Percentiles rank a stretch among this genome's conserved stretches.
phyloP scores from a whole-genome alignment of 1,139 yeast species.

The Debaryomycetaceae sp. region DNA sequence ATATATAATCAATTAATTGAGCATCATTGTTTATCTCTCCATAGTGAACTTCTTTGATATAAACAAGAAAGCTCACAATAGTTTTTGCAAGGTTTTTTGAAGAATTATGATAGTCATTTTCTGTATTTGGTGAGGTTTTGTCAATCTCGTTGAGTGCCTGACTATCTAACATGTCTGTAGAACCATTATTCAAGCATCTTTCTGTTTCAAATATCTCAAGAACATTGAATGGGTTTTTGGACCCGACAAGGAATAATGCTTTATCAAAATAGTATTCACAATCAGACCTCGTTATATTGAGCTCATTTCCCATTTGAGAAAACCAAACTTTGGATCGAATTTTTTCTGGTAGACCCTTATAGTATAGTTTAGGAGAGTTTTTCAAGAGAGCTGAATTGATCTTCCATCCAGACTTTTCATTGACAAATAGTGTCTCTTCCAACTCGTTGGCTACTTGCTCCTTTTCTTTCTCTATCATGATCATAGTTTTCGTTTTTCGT shows the following conservation, averaged over 20 bases:
- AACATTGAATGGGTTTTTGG: neutral
- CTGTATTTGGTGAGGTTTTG: too few species aligned
- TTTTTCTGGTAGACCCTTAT: constrained; percentile 61
- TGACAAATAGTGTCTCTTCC: constrained; percentile 9
- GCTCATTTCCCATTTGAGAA: constrained; percentile 37
- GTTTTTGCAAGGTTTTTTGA: neutral
- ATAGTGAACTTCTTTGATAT: neutral
- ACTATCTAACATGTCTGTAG: neutral
- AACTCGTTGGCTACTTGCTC: constrained; percentile 18
- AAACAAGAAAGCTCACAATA: neutral
- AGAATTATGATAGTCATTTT: neutral
- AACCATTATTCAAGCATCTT: too few species aligned
- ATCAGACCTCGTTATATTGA: constrained; percentile 13
- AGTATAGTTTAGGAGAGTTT: constrained; percentile 51
- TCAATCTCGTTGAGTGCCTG: neutral
- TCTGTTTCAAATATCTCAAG: neutral
- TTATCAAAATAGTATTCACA: constrained; percentile 18
- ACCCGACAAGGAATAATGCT: neutral
- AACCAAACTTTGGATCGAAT: constrained; percentile 54
- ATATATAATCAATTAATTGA: constrained; percentile 9
- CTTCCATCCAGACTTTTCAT: constrained; percentile 36
- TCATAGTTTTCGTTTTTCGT: constrained; percentile 22
- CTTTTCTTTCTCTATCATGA: constrained; percentile 23
- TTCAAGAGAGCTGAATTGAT: constrained; percentile 14
- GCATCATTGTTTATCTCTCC: neutral